phyloP scores from a whole-genome alignment of 306 rosid species.

The Alnus glutinosa region DNA sequence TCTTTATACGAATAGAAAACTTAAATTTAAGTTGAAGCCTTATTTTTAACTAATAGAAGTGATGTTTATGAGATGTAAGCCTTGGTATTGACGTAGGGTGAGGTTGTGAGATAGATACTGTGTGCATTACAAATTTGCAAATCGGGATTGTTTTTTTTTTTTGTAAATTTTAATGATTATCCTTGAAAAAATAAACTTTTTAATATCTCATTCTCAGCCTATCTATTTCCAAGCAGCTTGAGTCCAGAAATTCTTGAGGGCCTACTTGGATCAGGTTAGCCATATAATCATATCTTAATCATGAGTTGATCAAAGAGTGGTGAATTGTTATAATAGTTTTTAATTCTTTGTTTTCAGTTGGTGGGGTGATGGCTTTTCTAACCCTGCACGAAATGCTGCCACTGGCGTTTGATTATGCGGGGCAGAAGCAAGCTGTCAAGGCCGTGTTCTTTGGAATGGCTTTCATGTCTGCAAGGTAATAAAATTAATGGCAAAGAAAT shows the following conservation, averaged over 20 bases:
- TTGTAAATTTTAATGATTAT: neutral
- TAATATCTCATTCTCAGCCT: slow-evolving; percentile 49
- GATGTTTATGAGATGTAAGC: slow-evolving; percentile 10
- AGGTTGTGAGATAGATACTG: slow-evolving; percentile 13
- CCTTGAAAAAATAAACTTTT: slow-evolving; percentile 17
- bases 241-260: slow-evolving; percentile 93
- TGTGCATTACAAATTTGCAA: neutral
- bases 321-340: slow-evolving; percentile 13
- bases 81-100: slow-evolving; percentile 12
- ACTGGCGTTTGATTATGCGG: slow-evolving; percentile 93
- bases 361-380: slow-evolving; percentile 94
- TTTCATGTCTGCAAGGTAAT: slow-evolving; percentile 95
- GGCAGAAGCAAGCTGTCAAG: slow-evolving; percentile 87
- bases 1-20: slow-evolving; percentile 18
- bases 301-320: neutral
- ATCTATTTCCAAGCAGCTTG: slow-evolving; percentile 89
- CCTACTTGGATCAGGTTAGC: slow-evolving; percentile 89
- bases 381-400: slow-evolving; percentile 97
- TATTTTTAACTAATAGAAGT: slow-evolving; percentile 18
- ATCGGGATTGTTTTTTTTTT: neutral
- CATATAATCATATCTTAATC: slow-evolving; percentile 10
- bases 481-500: slow-evolving; percentile 26
- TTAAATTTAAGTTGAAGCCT: slow-evolving; percentile 13
- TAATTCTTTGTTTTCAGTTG: slow-evolving; percentile 52
- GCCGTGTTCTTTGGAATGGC: slow-evolving; percentile 96